Base-by-base conservation (phyloP, 1,284 basidiomycete genomes). In the Phlebopus sp. region DNA sequence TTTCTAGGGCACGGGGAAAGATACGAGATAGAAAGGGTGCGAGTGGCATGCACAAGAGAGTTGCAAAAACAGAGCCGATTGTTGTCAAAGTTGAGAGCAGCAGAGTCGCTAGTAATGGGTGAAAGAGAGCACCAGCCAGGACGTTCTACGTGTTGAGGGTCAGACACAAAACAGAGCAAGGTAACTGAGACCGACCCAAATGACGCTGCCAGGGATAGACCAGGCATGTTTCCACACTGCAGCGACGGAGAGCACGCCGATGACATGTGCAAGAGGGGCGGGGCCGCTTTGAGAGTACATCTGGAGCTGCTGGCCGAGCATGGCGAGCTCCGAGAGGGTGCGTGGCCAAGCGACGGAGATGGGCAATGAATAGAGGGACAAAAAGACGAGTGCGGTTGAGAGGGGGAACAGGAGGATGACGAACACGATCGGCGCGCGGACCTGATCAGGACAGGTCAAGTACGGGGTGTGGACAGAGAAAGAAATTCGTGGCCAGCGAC, bases 181-280 rank as follows among this genome's bases (percentile, higher is more conserved):
- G 51, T 47, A 44, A 52, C 47, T 13, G 47, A 39, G 32, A 74
- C 81, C 58, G 56, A 92, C 90, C 82, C 92, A 85, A 47, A 95
- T 77, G 45, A 94, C 91, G 52, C 90, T 92, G 5, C 92, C 92
- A 4, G 92, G 92, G 42, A 96, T 81, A 51, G 90, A 93, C 92
- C 92, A 96, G 6, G 92, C 91, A 65, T 96, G 92, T 69, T 93
- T 95, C 91, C 91, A 96, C 30, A 91, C 74, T 2, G 90, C 89
- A 17, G 87, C 83, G n/a, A 92, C 76, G 31, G 86, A 83, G 59
- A 96, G 77, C 32, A 92, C 90, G n/a, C 76, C 81, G 38, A 94
- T 66, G 38, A 91, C 84, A 64, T 91, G 88, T 4, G 77, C 75
- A 48, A 82, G 72, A 14, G 82, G 78, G 2, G 66, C 70, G 13